Evolutionary conservation across 352 stramenopile genomes (phyloP).

Genomic region (Poterioochromonas sp.): DNA sequence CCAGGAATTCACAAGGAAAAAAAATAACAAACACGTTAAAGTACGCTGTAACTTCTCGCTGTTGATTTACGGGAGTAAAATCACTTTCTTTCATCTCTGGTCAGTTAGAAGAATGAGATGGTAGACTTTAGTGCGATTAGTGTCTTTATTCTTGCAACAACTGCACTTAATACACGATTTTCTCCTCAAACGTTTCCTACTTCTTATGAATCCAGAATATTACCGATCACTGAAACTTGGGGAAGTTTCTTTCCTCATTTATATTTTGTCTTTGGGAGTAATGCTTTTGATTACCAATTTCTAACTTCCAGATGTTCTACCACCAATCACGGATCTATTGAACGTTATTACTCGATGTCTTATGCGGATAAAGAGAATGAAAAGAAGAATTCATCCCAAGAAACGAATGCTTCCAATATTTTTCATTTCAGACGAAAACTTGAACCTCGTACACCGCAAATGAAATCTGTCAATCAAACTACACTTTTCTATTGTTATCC

Average conservation of each 20-base stretch:
- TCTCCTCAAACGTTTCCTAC: not conserved
- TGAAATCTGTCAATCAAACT: not conserved
- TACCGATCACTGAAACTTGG: constrained; percentile 5
- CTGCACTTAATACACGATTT: not conserved
- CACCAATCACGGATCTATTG: too few species aligned
- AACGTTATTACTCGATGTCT: too few species aligned
- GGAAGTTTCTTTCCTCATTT: constrained; percentile 16
- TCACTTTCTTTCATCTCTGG: too few species aligned
- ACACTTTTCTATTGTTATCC: not conserved
- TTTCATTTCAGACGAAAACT: not conserved
- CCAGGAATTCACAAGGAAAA: too few species aligned
- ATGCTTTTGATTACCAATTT: not conserved
- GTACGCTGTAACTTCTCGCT: too few species aligned
- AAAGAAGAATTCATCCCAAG: not conserved
- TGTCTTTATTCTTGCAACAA: constrained; percentile 26
- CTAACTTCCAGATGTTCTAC: not conserved
- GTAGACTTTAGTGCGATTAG: not conserved
- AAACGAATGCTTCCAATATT: not conserved
- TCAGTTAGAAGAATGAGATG: too few species aligned
- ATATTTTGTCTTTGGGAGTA: constrained; percentile 14
- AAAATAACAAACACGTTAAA: too few species aligned
- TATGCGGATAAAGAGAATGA: too few species aligned
- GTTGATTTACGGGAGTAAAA: too few species aligned
- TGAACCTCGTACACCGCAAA: not conserved
- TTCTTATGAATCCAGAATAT: constrained; percentile 3